phyloP scores from a whole-genome alignment of 371 early-diverging fungal genomes.

The Blastocladiella emersonii region DNA sequence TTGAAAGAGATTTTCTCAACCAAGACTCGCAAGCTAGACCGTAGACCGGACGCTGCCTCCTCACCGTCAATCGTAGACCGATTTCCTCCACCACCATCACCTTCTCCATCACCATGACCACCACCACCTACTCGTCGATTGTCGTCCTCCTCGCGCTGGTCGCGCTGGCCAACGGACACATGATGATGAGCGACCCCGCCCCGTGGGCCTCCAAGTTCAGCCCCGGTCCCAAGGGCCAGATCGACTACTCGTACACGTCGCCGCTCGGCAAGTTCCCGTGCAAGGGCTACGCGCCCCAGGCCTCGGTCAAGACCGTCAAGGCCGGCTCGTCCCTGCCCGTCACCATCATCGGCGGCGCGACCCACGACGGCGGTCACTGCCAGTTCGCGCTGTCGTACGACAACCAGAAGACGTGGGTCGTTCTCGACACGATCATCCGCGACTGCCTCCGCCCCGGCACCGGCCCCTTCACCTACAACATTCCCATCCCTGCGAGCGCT shows the following conservation, averaged over 20 bases:
- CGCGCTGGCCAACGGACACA: no score
- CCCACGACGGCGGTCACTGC: conserved; percentile 43
- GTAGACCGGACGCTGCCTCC: no score
- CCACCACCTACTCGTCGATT: no score
- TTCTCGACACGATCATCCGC: conserved; percentile 33
- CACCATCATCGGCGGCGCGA: conserved; percentile 5
- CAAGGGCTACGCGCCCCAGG: conserved; percentile 9
- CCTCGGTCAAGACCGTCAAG: background rate
- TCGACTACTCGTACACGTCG: background rate
- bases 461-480: conserved; percentile 15
- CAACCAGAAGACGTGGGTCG: conserved; percentile 42
- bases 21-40: no score
- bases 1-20: no score
- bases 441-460: conserved; percentile 24
- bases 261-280: conserved; percentile 11
- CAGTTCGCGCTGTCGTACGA: conserved; percentile 53
- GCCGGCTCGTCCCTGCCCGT: conserved; percentile 10
- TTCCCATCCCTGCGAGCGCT: conserved; percentile 36
- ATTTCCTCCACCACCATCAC: no score
- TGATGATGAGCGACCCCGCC: no score
- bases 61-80: no score
- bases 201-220: no score
- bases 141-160: no score
- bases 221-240: no score
- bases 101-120: no score